Percentiles rank a stretch among this genome's conserved stretches.
Conservation (phyloP, 176 grass and related monocot species). For the Triticum urartu region DNA sequence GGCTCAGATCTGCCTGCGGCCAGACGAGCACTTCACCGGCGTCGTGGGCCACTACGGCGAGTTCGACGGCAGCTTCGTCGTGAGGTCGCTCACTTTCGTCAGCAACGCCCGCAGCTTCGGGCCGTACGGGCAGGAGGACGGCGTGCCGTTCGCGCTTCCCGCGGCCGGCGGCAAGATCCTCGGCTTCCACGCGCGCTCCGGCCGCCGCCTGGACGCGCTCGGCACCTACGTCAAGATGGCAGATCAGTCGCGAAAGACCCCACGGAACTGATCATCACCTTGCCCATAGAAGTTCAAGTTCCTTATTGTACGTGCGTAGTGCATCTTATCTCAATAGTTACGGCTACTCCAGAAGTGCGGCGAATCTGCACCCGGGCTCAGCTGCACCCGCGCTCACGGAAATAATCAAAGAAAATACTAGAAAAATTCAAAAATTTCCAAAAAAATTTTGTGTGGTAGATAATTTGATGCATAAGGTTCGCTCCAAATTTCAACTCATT, state of each 20-base stretch:
- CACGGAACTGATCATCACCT: neutral
- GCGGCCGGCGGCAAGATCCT: conserved; percentile 43
- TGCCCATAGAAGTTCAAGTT: neutral
- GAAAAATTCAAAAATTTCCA: no score
- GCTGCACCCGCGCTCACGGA: no score
- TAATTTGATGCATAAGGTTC: no score
- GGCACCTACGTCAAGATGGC: conserved; percentile 42
- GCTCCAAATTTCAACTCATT: no score
- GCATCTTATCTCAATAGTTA: neutral
- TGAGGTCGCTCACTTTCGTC: conserved; percentile 44
- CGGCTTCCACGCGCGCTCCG: conserved; percentile 53
- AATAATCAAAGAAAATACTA: no score
- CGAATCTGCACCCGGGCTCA: no score
- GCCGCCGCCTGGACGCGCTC: conserved; percentile 42
- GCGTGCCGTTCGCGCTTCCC: conserved; percentile 42
- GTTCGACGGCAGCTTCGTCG: neutral
- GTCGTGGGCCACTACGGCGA: conserved; percentile 35
- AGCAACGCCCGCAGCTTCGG: conserved; percentile 39
- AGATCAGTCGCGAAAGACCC: neutral
- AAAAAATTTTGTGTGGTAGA: no score
- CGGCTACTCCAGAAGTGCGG: no score
- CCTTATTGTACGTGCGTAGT: neutral
- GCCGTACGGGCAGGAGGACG: conserved; percentile 38
- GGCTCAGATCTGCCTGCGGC: conserved; percentile 33
- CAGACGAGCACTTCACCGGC: conserved; percentile 38